Conservation (phyloP, 345 rosid genomes). For the Arabidopsis thaliana region TAIR10.1 NC_003070.9:24200501-24201000, state of each 20-base stretch:
- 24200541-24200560: background rate
- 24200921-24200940: constrained; percentile 14
- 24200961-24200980: background rate
- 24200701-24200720: background rate
- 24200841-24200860: background rate
- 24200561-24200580: background rate
- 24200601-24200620: background rate
- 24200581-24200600: constrained; percentile 22
- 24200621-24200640: background rate
- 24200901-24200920: background rate
- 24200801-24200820: background rate
- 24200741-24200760: background rate
- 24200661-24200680: background rate
- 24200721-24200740: background rate
- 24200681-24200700: background rate
- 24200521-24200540: background rate
- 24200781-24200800: background rate
- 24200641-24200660: background rate
- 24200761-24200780: background rate
- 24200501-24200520: background rate
- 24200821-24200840: background rate
- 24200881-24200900: background rate
- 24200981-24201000: background rate
- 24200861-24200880: constrained; percentile 9
- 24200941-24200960: background rate